A percentile compares a stretch with the other conserved stretches of the same genome.
Conservation (phyloP, 495 filamentous ascomycete genomes). For the Penicillium salamii region DNA sequence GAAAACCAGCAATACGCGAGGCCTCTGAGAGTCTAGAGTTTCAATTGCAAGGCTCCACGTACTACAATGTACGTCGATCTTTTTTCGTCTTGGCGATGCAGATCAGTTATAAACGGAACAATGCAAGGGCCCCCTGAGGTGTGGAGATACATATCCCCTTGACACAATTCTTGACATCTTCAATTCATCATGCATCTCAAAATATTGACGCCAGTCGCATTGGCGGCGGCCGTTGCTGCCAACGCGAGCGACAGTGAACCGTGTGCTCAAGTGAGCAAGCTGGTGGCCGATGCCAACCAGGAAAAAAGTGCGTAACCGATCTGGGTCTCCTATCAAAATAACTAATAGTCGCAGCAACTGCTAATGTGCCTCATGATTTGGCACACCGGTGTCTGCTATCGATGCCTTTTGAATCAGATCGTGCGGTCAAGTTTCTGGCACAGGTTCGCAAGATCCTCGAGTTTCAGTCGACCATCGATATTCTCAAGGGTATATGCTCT, state of each 20-base stretch:
- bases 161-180: constrained; percentile 2
- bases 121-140: constrained; percentile 26
- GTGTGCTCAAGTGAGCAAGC: constrained; percentile 23
- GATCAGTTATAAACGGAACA: constrained; percentile 23
- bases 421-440: constrained; percentile 47
- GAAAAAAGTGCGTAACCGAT: constrained; percentile 12
- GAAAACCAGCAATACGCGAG: too few relatives aligned
- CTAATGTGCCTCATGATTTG: constrained; percentile 21
- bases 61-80: background rate
- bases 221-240: constrained; percentile 13
- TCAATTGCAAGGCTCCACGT: constrained; percentile 5
- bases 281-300: constrained; percentile 18
- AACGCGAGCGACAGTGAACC: constrained; percentile 19
- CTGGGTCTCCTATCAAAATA: background rate
- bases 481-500: constrained; percentile 38
- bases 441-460: constrained; percentile 56
- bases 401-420: constrained; percentile 53
- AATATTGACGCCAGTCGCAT: constrained; percentile 12
- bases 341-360: constrained; percentile 19
- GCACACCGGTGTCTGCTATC: constrained; percentile 53
- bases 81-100: constrained; percentile 21
- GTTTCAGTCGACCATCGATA: constrained; percentile 55
- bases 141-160: constrained; percentile 11
- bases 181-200: constrained; percentile 19
- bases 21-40: too few relatives aligned